Base-by-base conservation (phyloP, 2,329 filamentous ascomycete genomes). In the Ophiosphaerella narmari region DNA sequence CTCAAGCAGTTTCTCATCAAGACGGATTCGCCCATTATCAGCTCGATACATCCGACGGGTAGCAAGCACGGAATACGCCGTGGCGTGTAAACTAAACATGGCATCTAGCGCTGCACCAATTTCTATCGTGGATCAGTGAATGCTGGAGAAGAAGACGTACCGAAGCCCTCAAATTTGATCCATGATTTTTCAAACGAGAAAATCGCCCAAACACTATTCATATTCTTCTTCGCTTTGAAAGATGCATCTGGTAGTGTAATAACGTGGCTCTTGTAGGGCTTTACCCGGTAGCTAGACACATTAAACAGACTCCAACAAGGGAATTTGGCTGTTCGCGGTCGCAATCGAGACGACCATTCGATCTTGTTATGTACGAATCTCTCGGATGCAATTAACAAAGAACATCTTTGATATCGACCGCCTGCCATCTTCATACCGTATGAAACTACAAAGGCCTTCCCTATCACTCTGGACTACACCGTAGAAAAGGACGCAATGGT, bases 341-440 rank as follows among this genome's bases (percentile, higher is more conserved):
- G 90, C 49, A 83, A 96, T 69, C 78, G 82, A 57, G 76, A 87
- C 54, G 83, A 16, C 79, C 82, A 5, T 76, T 96, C 57, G 85
- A 82, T 61, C 85, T 97, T 80, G 90, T 96, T 50, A 82, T 94
- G 76, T 83, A 97, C 37, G 93, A 97, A 70, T 86, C 86, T 38
- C 84, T 96, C 82, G 34, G 88, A 90, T 51, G 92, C 91, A 32
- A 90, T 96, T 40, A 88, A 97, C 58, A 90, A 76, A 55, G 75
- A 77, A 61, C 63, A 60, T 13, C 61, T 77, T 18, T 89, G 93
- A 68, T 96, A 94, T 80, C 89, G 92, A 45, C 93, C 93, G 54
- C 93, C 93, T 48, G 93, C 97, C 63, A 82, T 96, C 74, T 96
- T 97, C 90, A 90, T 96, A 43, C 93, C 93, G 24, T 97, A 97